Conservation (phyloP, 75 land plant species). For the Sequoia sempervirens region DNA sequence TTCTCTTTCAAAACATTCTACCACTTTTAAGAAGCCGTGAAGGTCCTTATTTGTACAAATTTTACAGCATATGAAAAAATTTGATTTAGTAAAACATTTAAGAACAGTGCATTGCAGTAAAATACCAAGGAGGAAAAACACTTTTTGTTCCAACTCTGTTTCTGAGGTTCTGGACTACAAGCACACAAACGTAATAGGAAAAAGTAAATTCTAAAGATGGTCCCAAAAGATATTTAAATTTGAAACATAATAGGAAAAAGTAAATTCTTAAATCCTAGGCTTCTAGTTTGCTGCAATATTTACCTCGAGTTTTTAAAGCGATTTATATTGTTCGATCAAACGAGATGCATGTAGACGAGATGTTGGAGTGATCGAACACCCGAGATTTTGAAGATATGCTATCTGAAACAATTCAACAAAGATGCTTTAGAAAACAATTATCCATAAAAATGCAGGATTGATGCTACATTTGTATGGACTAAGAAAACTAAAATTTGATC, state of each 20-base stretch:
- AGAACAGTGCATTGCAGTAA: background rate
- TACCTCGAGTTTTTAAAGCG: conserved; percentile 21
- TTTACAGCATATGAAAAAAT: background rate
- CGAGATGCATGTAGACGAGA: conserved; percentile 85
- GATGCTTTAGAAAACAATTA: background rate
- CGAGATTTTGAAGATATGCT: conserved; percentile 55
- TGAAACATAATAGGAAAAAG: background rate
- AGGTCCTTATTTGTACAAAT: background rate
- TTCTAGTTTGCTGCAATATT: background rate
- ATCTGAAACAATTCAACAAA: conserved; percentile 30
- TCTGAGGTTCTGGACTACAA: background rate
- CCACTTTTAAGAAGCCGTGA: no score
- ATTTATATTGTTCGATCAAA: conserved; percentile 81
- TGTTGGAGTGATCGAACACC: conserved; percentile 64
- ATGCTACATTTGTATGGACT: background rate
- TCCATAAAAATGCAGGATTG: background rate
- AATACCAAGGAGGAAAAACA: background rate
- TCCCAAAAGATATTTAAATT: background rate
- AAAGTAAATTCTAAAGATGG: no score
- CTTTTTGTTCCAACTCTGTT: background rate
- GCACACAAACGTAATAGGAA: background rate
- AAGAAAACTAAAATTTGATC: background rate
- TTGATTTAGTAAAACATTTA: background rate
- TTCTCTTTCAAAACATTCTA: background rate
- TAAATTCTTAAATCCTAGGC: background rate